Percentiles rank a stretch among this genome's conserved stretches.
These are phyloP conservation scores for Mycosarcoma mackinlayi DNA, from an alignment of 1,284 basidiomycete genomes.

Conservation along the genomic window DNA sequence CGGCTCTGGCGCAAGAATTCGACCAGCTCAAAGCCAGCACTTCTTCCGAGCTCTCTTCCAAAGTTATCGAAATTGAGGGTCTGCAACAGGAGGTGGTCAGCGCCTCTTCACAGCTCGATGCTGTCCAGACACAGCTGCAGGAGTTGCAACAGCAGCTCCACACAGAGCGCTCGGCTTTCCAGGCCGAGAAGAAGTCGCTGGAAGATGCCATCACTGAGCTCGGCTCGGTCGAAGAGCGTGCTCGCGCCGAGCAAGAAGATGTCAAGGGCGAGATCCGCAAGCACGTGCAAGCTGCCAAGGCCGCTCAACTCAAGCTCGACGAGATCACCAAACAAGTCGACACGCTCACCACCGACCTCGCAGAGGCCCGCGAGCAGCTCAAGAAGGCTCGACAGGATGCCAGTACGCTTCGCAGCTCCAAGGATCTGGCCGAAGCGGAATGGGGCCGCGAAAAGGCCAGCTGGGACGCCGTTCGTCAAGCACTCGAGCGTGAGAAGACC, in stretches of 20 bases:
- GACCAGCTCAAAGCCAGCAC: slow-evolving; percentile 75
- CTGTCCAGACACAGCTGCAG: slow-evolving; percentile 74
- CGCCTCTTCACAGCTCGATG: slow-evolving; percentile 74
- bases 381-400: slow-evolving; percentile 45
- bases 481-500: slow-evolving; percentile 79
- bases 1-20: slow-evolving; percentile 72
- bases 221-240: slow-evolving; percentile 56
- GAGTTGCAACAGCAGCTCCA: slow-evolving; percentile 75
- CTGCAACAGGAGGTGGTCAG: slow-evolving; percentile 76
- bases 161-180: slow-evolving; percentile 75
- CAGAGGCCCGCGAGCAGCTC: slow-evolving; percentile 71
- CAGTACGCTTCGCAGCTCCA: slow-evolving; percentile 66
- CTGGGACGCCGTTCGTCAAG: slow-evolving; percentile 81
- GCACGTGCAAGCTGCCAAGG: slow-evolving; percentile 79
- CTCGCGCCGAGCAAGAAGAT: slow-evolving; percentile 73
- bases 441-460: slow-evolving; percentile 80
- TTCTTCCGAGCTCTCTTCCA: slow-evolving; percentile 69
- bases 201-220: slow-evolving; percentile 65
- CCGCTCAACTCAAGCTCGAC: slow-evolving; percentile 80
- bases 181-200: slow-evolving; percentile 72
- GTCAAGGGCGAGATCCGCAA: slow-evolving; percentile 64
- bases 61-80: slow-evolving; percentile 77
- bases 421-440: slow-evolving; percentile 76
- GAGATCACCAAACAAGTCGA: slow-evolving; percentile 77
- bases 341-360: slow-evolving; percentile 76